Percentiles rank a stretch among this genome's conserved stretches.
phyloP scores from a whole-genome alignment of 1,284 basidiomycete genomes.

The Ustilago loliicola region DNA sequence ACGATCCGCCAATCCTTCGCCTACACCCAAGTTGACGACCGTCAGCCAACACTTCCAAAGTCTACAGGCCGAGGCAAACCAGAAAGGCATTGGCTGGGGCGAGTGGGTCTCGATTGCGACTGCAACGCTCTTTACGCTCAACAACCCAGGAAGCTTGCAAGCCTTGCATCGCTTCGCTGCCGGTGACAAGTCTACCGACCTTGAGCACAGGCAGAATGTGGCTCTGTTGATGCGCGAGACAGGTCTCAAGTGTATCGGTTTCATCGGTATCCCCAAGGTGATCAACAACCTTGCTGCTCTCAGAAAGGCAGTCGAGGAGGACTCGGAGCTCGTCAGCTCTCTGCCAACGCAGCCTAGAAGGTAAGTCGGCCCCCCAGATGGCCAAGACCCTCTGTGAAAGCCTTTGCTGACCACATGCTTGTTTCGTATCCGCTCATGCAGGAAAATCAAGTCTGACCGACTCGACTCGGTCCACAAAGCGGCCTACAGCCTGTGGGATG shows the following conservation, averaged over 20 bases:
- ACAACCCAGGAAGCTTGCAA: conserved; percentile 83
- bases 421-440: background rate
- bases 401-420: background rate
- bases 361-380: conserved; percentile 27
- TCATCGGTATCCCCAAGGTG: conserved; percentile 86
- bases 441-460: conserved; percentile 52
- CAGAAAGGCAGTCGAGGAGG: conserved; percentile 62
- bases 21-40: conserved; percentile 77
- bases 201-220: conserved; percentile 75
- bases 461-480: conserved; percentile 53
- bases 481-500: conserved; percentile 77
- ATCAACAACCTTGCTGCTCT: conserved; percentile 70
- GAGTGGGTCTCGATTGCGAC: conserved; percentile 89
- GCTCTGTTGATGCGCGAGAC: conserved; percentile 91
- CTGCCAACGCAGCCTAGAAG: conserved; percentile 62
- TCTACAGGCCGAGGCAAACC: conserved; percentile 77
- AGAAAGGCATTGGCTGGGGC: conserved; percentile 77
- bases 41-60: conserved; percentile 73
- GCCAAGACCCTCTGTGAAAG: background rate
- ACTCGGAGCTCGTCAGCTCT: conserved; percentile 53
- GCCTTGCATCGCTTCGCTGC: conserved; percentile 84
- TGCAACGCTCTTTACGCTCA: conserved; percentile 84
- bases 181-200: conserved; percentile 70
- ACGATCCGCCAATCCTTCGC: conserved; percentile 75
- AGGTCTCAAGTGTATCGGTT: conserved; percentile 91